These are phyloP conservation scores for Triangularia setosa DNA, from an alignment of 2,329 filamentous ascomycete species.

Conservation along the genomic window DNA sequence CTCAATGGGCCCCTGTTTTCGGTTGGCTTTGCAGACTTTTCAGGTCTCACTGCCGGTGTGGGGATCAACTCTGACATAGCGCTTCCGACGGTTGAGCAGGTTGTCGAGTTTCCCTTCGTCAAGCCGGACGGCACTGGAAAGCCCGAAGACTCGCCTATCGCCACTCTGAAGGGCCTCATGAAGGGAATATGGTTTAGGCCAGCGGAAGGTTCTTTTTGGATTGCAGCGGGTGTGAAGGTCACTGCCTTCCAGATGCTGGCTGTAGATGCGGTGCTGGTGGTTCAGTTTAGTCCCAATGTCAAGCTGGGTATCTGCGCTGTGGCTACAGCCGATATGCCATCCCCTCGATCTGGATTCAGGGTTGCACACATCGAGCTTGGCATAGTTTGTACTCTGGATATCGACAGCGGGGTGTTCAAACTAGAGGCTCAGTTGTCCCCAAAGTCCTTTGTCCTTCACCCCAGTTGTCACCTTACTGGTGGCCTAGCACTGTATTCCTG, in stretches of 20 bases:
- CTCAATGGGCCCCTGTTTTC: constrained; percentile 9
- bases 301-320: constrained; percentile 27
- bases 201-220: background rate
- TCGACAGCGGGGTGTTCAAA: constrained; percentile 27
- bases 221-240: background rate
- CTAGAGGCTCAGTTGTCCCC: constrained; percentile 35
- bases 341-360: background rate
- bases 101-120: background rate
- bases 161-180: background rate
- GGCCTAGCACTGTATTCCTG: constrained; percentile 34
- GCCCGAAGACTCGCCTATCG: background rate
- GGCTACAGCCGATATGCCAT: constrained; percentile 8
- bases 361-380: constrained; percentile 24
- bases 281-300: constrained; percentile 31
- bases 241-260: constrained; percentile 36
- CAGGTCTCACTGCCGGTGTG: background rate
- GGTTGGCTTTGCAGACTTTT: constrained; percentile 3
- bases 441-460: constrained; percentile 32
- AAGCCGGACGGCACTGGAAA: no score
- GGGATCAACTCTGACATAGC: background rate
- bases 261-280: constrained; percentile 34
- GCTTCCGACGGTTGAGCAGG: background rate
- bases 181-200: background rate
- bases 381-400: constrained; percentile 26
- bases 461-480: constrained; percentile 35